Conservation (phyloP, 2,329 filamentous ascomycete genomes). For the Samsoniella hepiali region DNA sequence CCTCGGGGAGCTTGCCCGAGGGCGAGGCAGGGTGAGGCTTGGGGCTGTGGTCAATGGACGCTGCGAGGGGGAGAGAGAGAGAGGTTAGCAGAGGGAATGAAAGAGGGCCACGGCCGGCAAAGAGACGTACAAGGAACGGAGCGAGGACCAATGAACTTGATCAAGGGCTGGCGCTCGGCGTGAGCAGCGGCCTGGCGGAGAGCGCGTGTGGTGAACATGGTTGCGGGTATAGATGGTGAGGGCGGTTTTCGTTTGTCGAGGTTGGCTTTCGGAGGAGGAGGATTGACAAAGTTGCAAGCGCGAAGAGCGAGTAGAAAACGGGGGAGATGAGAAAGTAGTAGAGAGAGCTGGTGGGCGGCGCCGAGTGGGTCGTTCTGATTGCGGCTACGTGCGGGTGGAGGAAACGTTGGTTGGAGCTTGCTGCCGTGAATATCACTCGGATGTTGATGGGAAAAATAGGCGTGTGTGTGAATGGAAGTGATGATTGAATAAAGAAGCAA, state of each 20-base stretch:
- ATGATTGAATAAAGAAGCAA: background rate
- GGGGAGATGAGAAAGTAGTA: background rate
- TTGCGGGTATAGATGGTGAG: constrained; percentile 16
- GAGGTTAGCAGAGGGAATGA: constrained; percentile 22
- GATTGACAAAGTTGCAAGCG: background rate
- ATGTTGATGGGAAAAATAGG: background rate
- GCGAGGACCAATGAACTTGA: constrained; percentile 61
- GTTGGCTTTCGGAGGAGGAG: constrained; percentile 15
- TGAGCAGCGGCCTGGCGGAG: constrained; percentile 58
- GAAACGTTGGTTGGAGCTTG: background rate
- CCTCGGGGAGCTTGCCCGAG: constrained; percentile 57
- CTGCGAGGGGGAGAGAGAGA: constrained; percentile 42
- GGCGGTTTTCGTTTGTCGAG: too few species aligned
- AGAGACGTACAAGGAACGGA: constrained; percentile 51
- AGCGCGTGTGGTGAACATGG: constrained; percentile 55
- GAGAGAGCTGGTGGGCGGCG: background rate
- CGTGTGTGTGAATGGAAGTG: background rate
- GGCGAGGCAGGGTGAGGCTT: constrained; percentile 71
- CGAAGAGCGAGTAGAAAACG: constrained; percentile 4
- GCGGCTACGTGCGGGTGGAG: constrained; percentile 12
- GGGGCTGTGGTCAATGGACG: constrained; percentile 68
- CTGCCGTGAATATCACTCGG: background rate
- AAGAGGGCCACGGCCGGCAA: background rate
- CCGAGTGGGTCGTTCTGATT: constrained; percentile 12
- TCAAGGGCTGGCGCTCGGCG: constrained; percentile 58